Base-by-base conservation (phyloP, 768 basidiomycete species). In the Tulasnella sp. region DNA sequence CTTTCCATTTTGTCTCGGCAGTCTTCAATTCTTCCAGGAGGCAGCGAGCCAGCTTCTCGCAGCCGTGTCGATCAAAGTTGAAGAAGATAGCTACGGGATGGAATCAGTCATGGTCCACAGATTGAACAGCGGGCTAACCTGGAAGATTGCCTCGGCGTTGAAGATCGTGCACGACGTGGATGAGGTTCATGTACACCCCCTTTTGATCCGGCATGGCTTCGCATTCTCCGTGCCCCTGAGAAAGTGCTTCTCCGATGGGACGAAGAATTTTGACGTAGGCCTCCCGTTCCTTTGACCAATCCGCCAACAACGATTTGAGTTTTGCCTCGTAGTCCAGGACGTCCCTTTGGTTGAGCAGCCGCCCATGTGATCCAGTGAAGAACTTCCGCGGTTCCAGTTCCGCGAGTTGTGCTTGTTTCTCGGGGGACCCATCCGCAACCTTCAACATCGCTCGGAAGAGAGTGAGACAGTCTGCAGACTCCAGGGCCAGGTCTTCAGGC, bases 41-140 rank as follows among this genome's bases (percentile, higher is more conserved):
- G 18, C 81, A 80, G 31, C 83, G 50, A 0, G 88, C 90, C 86
- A 92, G 88, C n/a, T 85, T 82, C 83, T 93, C 92, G 83, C 92
- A 93, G 28, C 87, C 86, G 2, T 86, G 84, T 28, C 93, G 89
- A 82, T 93, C 91, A 82, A 93, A 92, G 77, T 87, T 89, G 86
- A 94, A 94, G 31, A 93, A 84, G 18, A 94, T 89, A 0, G 92
- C 93, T 4, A 92, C 92, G 91, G 92, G 77, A 0, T 60, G 14
- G 28, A 75, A 40, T 77, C 11, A 50, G 58, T 48, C 14, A 77
- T 46, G 5, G 12, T 2, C 34, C 64, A 7, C 18, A 0, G 12
- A 34, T 69, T 28, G 7, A 60, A n/a, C 16, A 31, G n/a, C 16
- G 8, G 11, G 2, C 16, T 0, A 8, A 86, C 91, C 83, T 82